phyloP scores from a whole-genome alignment of 1,284 basidiomycete species.

The Mycena citricolor region DNA sequence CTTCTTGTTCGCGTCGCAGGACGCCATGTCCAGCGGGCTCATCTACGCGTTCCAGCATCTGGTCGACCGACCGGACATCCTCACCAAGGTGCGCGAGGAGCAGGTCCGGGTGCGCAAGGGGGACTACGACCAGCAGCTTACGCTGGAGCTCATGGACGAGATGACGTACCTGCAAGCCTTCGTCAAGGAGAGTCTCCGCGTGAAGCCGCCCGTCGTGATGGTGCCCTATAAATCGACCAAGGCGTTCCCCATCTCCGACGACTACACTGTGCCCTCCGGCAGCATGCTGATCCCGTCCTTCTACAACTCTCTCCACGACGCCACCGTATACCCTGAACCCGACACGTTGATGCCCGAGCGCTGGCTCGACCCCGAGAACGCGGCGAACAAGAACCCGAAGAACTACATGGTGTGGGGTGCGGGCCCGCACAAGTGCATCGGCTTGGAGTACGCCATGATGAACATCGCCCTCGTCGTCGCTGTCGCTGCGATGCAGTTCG shows the following conservation, averaged over 20 bases:
- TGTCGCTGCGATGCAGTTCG: conserved; percentile 78
- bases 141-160: conserved; percentile 86
- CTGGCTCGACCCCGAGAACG: conserved; percentile 84
- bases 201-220: conserved; percentile 93
- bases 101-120: conserved; percentile 83
- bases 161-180: conserved; percentile 93
- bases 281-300: conserved; percentile 98
- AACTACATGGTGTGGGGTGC: conserved; percentile 97
- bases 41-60: conserved; percentile 97
- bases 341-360: conserved; percentile 86
- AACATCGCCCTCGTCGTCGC: conserved; percentile 89
- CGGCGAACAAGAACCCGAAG: conserved; percentile 84
- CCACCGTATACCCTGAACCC: conserved; percentile 85
- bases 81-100: conserved; percentile 90
- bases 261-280: conserved; percentile 90
- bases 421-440: conserved; percentile 94
- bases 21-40: conserved; percentile 94
- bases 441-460: conserved; percentile 89
- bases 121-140: conserved; percentile 79
- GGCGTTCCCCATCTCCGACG: conserved; percentile 86
- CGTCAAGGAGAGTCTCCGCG: conserved; percentile 89
- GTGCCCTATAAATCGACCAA: conserved; percentile 92
- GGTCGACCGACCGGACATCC: conserved; percentile 87
- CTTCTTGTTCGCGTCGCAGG: conserved; percentile 97
- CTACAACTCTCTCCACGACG: conserved; percentile 92